Conservation (phyloP, 768 basidiomycete species). For the Lentinula lateritia region DNA sequence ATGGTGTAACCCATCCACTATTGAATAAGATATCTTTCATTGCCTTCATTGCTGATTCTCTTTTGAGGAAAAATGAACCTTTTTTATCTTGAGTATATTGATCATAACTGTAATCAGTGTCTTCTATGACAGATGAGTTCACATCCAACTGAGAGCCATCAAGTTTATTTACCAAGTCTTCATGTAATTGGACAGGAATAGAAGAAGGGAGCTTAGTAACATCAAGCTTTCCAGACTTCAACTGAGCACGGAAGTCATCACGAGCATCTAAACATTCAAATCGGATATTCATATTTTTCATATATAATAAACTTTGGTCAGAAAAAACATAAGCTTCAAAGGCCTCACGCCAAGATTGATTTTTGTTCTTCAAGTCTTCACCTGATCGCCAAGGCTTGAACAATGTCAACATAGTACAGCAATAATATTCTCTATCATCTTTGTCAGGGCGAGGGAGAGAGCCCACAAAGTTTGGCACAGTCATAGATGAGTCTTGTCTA, state of each 20-base stretch:
- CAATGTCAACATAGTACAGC: conserved; percentile 22
- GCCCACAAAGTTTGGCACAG: conserved; percentile 24
- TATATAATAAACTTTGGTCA: conserved; percentile 1
- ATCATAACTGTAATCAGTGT: too few relatives aligned
- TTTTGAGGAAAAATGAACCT: too few relatives aligned
- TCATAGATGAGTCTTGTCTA: neutral
- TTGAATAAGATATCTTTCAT: too few relatives aligned
- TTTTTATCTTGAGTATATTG: too few relatives aligned
- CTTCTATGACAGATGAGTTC: neutral
- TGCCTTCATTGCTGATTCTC: too few relatives aligned
- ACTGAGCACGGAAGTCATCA: conserved; percentile 24
- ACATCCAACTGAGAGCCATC: neutral
- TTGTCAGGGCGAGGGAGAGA: conserved; percentile 21
- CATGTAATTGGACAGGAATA: neutral
- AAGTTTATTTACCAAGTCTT: neutral
- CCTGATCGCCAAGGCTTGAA: conserved; percentile 23
- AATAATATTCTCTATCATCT: conserved; percentile 26
- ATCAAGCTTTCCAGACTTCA: neutral
- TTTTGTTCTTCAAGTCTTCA: conserved; percentile 12
- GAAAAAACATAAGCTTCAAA: conserved; percentile 15
- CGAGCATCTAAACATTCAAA: conserved; percentile 31
- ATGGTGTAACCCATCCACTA: too few relatives aligned
- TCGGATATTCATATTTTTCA: conserved; percentile 24
- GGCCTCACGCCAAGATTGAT: conserved; percentile 17
- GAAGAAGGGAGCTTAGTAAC: neutral